phyloP scores from a whole-genome alignment of 2,329 filamentous ascomycete genomes.

The Ophiostoma angusticollis region DNA sequence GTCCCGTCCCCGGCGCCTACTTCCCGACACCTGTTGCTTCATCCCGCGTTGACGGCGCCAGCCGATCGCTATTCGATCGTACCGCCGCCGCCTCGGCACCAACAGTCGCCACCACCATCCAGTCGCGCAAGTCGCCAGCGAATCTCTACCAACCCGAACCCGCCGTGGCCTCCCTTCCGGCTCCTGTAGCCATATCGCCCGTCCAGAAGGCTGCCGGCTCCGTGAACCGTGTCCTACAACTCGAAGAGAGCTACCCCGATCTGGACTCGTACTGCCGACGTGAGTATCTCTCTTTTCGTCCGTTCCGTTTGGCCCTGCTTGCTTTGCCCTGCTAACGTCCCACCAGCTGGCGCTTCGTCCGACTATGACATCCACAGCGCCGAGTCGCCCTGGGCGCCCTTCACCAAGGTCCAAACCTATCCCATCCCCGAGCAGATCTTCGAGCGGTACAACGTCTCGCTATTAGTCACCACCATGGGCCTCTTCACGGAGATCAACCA shows the following conservation, averaged over 20 bases:
- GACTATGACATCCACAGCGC: conserved; percentile 70
- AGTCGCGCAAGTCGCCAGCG: not conserved
- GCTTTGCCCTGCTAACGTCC: not conserved
- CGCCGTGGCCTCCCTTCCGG: conserved; percentile 33
- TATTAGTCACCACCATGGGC: conserved; percentile 87
- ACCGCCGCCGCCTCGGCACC: conserved; percentile 10
- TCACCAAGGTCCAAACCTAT: conserved; percentile 76
- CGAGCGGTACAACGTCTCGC: conserved; percentile 77
- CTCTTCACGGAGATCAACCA: conserved; percentile 90
- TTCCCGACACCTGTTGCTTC: conserved; percentile 57
- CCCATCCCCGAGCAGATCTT: conserved; percentile 86
- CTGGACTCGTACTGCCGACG: conserved; percentile 81
- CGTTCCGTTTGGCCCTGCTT: not conserved
- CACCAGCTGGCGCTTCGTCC: conserved; percentile 79
- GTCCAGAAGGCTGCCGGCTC: conserved; percentile 70
- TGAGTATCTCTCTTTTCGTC: conserved; percentile 34
- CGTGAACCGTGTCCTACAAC: conserved; percentile 65
- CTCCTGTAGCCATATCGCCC: conserved; percentile 25
- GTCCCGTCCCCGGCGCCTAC: conserved; percentile 63
- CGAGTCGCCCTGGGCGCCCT: conserved; percentile 69
- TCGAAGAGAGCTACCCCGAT: conserved; percentile 74
- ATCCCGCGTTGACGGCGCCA: conserved; percentile 33
- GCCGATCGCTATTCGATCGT: conserved; percentile 37
- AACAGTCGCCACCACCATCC: not conserved
- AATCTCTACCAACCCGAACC: conserved; percentile 20